These are phyloP conservation scores for Cryomyces antarcticus DNA, from an alignment of 495 filamentous ascomycete species.

Conservation along the genomic window DNA sequence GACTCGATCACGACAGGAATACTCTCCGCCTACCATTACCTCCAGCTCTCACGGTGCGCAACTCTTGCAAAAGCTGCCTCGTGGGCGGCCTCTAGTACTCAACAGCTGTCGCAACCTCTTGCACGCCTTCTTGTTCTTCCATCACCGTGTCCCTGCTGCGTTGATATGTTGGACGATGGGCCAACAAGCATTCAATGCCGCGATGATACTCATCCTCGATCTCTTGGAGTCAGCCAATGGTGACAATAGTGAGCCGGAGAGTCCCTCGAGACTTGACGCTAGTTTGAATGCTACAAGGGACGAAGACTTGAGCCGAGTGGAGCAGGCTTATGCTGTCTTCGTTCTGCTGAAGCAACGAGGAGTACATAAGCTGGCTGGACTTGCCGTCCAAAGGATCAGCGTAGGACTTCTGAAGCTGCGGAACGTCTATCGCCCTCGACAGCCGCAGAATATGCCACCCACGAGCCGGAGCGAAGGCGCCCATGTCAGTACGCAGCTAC, in stretches of 20 bases:
- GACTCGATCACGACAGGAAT: not conserved
- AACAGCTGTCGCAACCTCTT: slow-evolving; percentile 20
- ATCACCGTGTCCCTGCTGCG: slow-evolving; percentile 19
- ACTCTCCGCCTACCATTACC: slow-evolving; percentile 1
- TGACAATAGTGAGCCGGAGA: slow-evolving; percentile 1
- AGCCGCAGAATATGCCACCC: too few relatives aligned
- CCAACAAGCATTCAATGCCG: slow-evolving; percentile 28
- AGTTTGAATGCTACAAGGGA: not conserved
- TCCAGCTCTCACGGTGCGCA: not conserved
- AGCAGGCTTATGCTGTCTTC: slow-evolving; percentile 23
- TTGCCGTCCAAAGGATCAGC: slow-evolving; percentile 20
- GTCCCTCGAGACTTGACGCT: not conserved
- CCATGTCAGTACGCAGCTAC: not conserved
- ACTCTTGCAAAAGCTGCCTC: slow-evolving; percentile 4
- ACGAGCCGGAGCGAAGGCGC: not conserved
- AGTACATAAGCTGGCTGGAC: slow-evolving; percentile 23
- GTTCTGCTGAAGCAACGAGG: slow-evolving; percentile 20
- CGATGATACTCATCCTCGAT: slow-evolving; percentile 25
- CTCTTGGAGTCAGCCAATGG: slow-evolving; percentile 18
- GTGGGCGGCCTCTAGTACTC: slow-evolving; percentile 24
- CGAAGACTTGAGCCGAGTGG: slow-evolving; percentile 14
- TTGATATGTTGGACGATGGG: slow-evolving; percentile 27
- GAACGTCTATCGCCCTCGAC: not conserved
- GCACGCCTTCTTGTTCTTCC: slow-evolving; percentile 25
- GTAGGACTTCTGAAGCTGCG: slow-evolving; percentile 10